Base-by-base conservation (phyloP, 2,329 filamentous ascomycete species). In the Neofusicoccum kwambonambiense region DNA sequence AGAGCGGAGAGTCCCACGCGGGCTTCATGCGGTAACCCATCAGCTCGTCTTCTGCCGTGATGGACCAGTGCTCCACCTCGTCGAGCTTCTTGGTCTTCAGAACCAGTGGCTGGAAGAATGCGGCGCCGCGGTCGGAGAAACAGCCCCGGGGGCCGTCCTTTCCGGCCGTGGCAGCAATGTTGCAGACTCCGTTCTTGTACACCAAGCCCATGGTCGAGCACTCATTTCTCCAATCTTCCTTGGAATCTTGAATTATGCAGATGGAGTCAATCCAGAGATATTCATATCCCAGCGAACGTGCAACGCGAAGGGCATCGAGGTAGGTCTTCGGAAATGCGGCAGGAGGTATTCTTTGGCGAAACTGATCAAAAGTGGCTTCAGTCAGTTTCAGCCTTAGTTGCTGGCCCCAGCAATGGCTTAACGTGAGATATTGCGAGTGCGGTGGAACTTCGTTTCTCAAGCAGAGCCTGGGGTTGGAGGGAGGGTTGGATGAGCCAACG, bases 211-310 rank as follows among this genome's bases (percentile, higher is more conserved):
- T 49, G 7, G 15, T 15, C 3, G 17, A 4, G 37, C 35, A 49
- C 12, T 61, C 57, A 5, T 17, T 19, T 5, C 39, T 19, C 57
- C 17, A 61, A 19, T 49, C 57, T 3, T 47, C 57, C 4, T 5
- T 6, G 3, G 41, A 61, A 31, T 61, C 57, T 15, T 61, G 57
- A 13, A 61, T 27, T n/a, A 61, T 61, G 57, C 71, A 2, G 68
- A 69, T 41, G 63, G 71, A 44, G 3, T 61, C 41, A 17, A 61
- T 61, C 57, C 22, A 63, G 12, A 63, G 5, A 37, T 63, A 52
- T 17, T 27, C 17, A 22, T 22, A 11, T 11, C 49, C 31, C 31
- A 56, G 19, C 3, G 12, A 12, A 13, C 61, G 31, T 12, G 37
- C 49, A 6, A 56, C 7, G 9, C 9, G 11, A 7, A 63, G 17